Percentiles rank a stretch among this genome's conserved stretches.
phyloP scores from a whole-genome alignment of 2,329 filamentous ascomycete genomes.

The Botrytis tulipae region DNA sequence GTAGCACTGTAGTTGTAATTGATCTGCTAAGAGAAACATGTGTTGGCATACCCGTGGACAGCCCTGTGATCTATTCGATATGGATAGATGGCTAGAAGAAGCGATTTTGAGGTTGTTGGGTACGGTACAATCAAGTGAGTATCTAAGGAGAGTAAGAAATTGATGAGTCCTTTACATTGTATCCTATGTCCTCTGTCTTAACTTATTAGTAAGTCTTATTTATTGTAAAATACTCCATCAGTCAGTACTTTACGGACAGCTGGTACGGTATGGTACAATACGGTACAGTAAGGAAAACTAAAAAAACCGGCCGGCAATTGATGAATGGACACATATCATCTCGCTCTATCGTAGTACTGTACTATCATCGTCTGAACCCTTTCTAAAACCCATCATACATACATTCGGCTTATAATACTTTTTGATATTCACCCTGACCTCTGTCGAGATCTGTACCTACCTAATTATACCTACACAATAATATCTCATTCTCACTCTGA shows the following conservation, averaged over 20 bases:
- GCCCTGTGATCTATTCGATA: background rate
- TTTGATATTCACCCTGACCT: background rate
- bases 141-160: background rate
- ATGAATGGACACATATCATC: background rate
- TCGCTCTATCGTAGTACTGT: background rate
- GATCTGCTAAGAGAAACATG: background rate
- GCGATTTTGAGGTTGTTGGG: background rate
- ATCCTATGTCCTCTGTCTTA: background rate
- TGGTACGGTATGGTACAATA: background rate
- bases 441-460: background rate
- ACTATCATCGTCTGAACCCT: background rate
- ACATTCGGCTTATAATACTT: background rate
- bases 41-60: background rate
- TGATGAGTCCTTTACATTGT: background rate
- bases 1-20: background rate
- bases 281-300: background rate
- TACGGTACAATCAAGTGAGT: too few relatives aligned
- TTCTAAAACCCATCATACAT: background rate
- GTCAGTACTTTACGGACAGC: background rate
- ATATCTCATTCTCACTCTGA: background rate
- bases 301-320: background rate
- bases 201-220: too few relatives aligned
- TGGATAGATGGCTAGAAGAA: background rate
- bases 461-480: background rate
- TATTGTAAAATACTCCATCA: background rate